A percentile compares a stretch with the other conserved stretches of the same genome.
Conservation (phyloP, 2,329 filamentous ascomycete genomes). For the Didymella lethalis region DNA sequence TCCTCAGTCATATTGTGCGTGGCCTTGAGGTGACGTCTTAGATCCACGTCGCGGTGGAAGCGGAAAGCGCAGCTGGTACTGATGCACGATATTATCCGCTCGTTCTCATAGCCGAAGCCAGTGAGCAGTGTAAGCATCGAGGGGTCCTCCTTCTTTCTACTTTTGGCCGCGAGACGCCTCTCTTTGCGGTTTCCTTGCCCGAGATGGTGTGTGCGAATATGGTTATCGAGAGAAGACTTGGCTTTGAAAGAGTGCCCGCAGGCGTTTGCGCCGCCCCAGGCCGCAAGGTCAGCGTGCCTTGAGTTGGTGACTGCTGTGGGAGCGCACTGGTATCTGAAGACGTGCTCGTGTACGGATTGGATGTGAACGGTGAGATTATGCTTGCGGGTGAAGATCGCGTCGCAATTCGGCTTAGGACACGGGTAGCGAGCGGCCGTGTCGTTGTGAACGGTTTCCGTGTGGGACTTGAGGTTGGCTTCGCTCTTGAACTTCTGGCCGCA, state of each 20-base stretch:
- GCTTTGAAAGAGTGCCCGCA: constrained; percentile 80
- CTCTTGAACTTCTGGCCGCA: constrained; percentile 75
- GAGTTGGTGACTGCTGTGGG: constrained; percentile 69
- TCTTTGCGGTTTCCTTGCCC: constrained; percentile 59
- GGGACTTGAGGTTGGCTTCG: constrained; percentile 61
- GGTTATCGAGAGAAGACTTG: constrained; percentile 81
- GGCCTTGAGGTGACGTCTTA: constrained; percentile 62
- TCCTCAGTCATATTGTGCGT: constrained; percentile 52
- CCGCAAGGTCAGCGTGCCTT: constrained; percentile 61
- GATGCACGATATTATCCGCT: constrained; percentile 62
- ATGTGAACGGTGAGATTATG: constrained; percentile 86
- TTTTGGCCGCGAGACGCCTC: constrained; percentile 48
- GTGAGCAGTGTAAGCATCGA: constrained; percentile 59
- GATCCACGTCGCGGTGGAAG: constrained; percentile 66
- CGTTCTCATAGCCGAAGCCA: constrained; percentile 62
- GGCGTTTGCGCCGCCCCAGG: constrained; percentile 71
- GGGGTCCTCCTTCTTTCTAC: constrained; percentile 42
- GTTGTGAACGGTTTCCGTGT: constrained; percentile 77
- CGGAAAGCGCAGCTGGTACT: constrained; percentile 59
- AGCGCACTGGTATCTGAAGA: constrained; percentile 78
- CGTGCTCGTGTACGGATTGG: constrained; percentile 76
- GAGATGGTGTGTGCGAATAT: constrained; percentile 83
- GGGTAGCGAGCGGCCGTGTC: constrained; percentile 60
- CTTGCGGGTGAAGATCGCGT: constrained; percentile 79
- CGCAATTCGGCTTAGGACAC: constrained; percentile 74